These are phyloP conservation scores for Fraxinus baroniana DNA, from an alignment of 305 asterid species.

Conservation along the genomic window DNA sequence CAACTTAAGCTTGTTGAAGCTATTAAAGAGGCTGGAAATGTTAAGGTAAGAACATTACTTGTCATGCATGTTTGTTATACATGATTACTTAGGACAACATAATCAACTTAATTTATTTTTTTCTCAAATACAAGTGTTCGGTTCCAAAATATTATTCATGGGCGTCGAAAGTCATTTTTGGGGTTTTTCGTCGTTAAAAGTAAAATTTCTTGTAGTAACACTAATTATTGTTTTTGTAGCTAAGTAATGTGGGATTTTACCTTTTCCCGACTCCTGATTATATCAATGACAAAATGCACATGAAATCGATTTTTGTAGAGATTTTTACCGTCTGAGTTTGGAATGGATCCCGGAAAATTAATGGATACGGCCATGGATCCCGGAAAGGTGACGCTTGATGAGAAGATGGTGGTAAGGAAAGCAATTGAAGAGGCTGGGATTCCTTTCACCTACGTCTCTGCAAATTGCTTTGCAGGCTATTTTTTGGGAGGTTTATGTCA, in stretches of 20 bases:
- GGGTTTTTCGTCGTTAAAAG: neutral
- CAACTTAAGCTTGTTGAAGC: constrained; percentile 59
- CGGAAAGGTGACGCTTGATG: constrained; percentile 42
- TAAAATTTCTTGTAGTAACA: neutral
- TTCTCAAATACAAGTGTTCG: neutral
- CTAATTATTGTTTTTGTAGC: neutral
- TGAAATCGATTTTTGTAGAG: constrained; percentile 25
- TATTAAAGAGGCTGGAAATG: constrained; percentile 65
- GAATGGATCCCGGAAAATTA: constrained; percentile 42
- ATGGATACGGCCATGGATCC: constrained; percentile 37
- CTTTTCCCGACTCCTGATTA: neutral
- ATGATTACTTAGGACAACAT: neutral
- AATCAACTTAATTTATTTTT: neutral
- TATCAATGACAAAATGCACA: too few relatives aligned
- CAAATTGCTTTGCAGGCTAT: constrained; percentile 54
- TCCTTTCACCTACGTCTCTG: constrained; percentile 54
- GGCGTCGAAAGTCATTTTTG: neutral
- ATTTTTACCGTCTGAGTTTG: constrained; percentile 59
- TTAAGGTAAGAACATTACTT: constrained; percentile 36
- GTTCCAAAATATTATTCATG: neutral
- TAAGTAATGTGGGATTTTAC: neutral
- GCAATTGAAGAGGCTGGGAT: constrained; percentile 58
- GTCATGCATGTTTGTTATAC: neutral
- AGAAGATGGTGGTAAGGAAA: constrained; percentile 52
- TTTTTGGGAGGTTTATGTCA: constrained; percentile 48